A percentile compares a stretch with the other conserved stretches of the same genome.
Evolutionary conservation across 257 asterid species (phyloP).

Genomic region (Paulownia fortunei): DNA sequence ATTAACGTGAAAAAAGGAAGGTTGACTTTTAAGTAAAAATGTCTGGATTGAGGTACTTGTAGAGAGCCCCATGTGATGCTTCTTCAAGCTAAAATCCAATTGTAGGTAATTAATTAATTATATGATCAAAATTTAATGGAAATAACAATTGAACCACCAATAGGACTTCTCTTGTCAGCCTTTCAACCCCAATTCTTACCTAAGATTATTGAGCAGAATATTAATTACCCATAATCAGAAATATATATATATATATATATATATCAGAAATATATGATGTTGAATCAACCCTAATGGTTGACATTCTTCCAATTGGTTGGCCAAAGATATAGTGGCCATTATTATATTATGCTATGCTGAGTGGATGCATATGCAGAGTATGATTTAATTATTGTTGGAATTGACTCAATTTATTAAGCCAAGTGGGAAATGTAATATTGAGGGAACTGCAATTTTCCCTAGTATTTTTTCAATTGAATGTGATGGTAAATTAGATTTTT

Average conservation of each 20-base stretch:
- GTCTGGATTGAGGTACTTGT: neutral
- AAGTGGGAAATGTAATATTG: constrained; percentile 1
- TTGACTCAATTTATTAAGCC: neutral
- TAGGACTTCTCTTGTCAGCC: neutral
- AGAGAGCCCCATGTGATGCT: neutral
- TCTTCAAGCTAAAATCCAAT: neutral
- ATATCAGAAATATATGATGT: neutral
- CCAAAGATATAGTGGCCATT: neutral
- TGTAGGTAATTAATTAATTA: neutral
- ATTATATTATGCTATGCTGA: neutral
- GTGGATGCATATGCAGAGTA: neutral
- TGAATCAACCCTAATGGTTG: neutral
- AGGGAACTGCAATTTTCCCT: neutral
- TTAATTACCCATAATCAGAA: neutral
- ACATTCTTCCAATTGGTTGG: constrained; percentile 18
- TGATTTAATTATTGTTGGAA: neutral
- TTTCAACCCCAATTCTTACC: constrained; percentile 1
- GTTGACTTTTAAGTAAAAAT: neutral
- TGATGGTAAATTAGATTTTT: too few species aligned
- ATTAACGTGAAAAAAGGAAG: neutral
- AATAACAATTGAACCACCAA: neutral
- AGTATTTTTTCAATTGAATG: too few species aligned
- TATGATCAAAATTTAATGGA: neutral
- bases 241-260: neutral
- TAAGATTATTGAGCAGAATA: neutral